phyloP scores from a whole-genome alignment of 148 eudicot species.

The Arctostaphylos glauca region DNA sequence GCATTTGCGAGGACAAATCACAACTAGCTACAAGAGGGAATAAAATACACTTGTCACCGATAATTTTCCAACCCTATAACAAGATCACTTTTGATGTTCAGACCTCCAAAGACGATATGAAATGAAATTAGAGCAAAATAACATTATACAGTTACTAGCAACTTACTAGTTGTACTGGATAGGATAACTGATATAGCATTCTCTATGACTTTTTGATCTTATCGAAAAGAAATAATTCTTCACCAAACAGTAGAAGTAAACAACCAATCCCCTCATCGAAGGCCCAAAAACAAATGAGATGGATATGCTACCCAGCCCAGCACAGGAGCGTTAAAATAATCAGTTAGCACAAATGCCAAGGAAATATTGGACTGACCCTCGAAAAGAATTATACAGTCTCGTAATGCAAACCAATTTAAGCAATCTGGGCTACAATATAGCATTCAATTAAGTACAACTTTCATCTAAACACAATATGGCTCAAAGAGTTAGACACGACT shows the following conservation, averaged over 20 bases:
- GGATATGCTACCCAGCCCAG: background rate
- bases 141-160: background rate
- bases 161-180: background rate
- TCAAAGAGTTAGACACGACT: constrained; percentile 30
- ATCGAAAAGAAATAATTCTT: background rate
- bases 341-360: background rate
- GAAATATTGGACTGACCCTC: background rate
- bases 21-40: background rate
- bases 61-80: background rate
- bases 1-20: background rate
- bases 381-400: background rate
- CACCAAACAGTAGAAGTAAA: background rate
- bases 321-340: background rate
- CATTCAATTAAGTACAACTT: background rate
- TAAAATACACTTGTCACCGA: background rate
- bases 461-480: background rate
- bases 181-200: background rate
- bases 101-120: background rate
- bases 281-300: background rate
- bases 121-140: background rate
- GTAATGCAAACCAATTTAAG: too few species aligned
- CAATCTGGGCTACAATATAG: too few species aligned
- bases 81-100: background rate
- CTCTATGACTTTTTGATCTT: background rate
- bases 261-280: background rate